Evolutionary conservation across 768 basidiomycete genomes (phyloP), one percentile per base, ranked within the genome.

Genomic region (Cyathus striatus): DNA sequence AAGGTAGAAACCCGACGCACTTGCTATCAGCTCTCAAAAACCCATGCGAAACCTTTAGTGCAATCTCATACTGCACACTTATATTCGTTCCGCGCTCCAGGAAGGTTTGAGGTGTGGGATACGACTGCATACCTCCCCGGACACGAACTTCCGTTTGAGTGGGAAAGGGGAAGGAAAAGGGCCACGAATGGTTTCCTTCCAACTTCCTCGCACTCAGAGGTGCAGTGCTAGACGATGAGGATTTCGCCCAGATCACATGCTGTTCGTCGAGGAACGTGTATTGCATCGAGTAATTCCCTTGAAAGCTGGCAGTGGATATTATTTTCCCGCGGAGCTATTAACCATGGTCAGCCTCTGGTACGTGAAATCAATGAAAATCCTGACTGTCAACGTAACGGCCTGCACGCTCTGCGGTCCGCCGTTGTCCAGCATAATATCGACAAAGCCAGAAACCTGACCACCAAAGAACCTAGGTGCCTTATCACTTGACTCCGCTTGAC

Each of bases 81-180:
- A 48, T 64, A n/a, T 55, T 57, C 1, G 55, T 49, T 0, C 50
- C 51, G 22, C 58, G 56, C 43, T 72, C 69, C 2, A 57, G 43
- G 44, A 70, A 69, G 0, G 67, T 61, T 34, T 65, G 63, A 1
- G 69, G 66, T 20, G 60, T 46, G 6, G 57, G 49, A 20, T 50
- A 56, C 13, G 47, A 36, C 9, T 26, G 39, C 20, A 40, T 16
- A 18, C 38, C 40, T 6, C 23, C 24, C 2, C 42, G 45, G 5
- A 49, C 48, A 1, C 49, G 38, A 16, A 62, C 40, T 10, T 49
- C 49, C 6, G 61, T 56, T 27, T 59, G 55, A 13, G 52, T 54
- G 10, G 71, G 70, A 48, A 70, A 62, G 3, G 60, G 46, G 43
- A 73, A 62, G 3, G 64, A 61, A 43, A 71, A 70, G 5, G 66